Evolutionary conservation across 495 filamentous ascomycete genomes (phyloP), one percentile per base, ranked within the genome.

Genomic region (Darksidea phi): DNA sequence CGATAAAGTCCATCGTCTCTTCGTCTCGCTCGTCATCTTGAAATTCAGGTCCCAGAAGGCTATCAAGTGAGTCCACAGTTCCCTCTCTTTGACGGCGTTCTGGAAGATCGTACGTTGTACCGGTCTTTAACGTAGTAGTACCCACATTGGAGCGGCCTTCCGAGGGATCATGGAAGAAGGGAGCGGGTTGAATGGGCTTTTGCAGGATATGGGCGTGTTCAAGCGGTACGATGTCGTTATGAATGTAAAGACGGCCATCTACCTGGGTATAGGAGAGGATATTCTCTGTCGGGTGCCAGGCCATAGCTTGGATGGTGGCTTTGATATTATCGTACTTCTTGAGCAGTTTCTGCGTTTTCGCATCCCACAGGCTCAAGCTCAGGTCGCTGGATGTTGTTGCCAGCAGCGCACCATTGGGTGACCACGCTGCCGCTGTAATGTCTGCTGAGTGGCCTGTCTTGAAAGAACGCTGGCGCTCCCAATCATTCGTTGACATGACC

Each of bases 221-320:
- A 17, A 78, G 77, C 3, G 88, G 79, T 3, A 97, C 84, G 63
- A 94, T 90, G 52, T 88, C 82, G 46, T 86, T 82, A 70, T 90
- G 85, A 54, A 97, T 97, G 68, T 88, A 96, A 11, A 97, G 79
- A 72, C 96, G 89, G 50, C 94, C 94, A 52, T 95, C 87, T 13
- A 86, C 88, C 20, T 87, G 97, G 0, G 91, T 93, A 69, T 97
- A 95, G 0, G 91, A 95, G 8, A 91, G 75, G 11, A 91, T 82
- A 59, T 98, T 97, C 42, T 88, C 84, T 6, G 77, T 86, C 7
- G 94, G 92, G 70, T 98, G 95, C 94, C 94, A 98, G 41, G 84
- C 80, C 34, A 98, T 78, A 53, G 88, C 88, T 57, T 91, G 86
- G 26, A 97, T 86, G 58, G 88, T 89, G 54, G 84, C 78, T 63